Evolutionary conservation across 2,329 filamentous ascomycete species (phyloP), one percentile per base, ranked within the genome.

Genomic region (Rhynchosporium agropyri): DNA sequence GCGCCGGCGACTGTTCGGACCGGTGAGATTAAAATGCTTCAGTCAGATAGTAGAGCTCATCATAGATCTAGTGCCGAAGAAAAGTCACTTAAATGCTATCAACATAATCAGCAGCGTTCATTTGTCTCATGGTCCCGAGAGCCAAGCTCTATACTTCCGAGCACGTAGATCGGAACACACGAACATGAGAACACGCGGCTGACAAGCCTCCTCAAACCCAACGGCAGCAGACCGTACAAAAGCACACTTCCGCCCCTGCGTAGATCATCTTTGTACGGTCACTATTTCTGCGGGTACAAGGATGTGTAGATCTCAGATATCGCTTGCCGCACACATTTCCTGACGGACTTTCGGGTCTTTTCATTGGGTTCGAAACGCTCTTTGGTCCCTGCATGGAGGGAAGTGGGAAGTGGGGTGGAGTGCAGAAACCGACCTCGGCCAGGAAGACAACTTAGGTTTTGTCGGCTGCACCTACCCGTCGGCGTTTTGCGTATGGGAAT

Each of bases 301-400:
- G 54, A 57, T 57, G 40, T 57, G 28, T 28, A 57, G 43, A 57
- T 57, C 54, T 57, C 40, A 54, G 33, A 42, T 40, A 51, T 36
- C 29, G 36, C 33, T 26, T 29, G n/a, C 13, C 36, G 51, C 36
- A 42, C 9, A 29, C 13, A 20, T 38, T 38, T 38, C 50, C 50
- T 40, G 33, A 20, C 40, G n/a, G 3, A 10, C 33, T 53, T 31
- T 40, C 26, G 15, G 43, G 4, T 10, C n/a, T 36, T 13, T 40
- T 40, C 15, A 49, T 49, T 31, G 46, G 46, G 46, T 49, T 20
- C 26, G 26, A 49, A 9, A 6, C 3, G 4, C 3, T 43, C 43
- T 6, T 20, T 28, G 26, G 26, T 29, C 46, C 20, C 26, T 49
- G 26, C 5, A 49, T 28, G 7, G 5, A 28, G 26, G 46, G 26